Evolutionary conservation across 2,329 filamentous ascomycete genomes (phyloP), one percentile per base, ranked within the genome.

Genomic region (Neonectria sp.): DNA sequence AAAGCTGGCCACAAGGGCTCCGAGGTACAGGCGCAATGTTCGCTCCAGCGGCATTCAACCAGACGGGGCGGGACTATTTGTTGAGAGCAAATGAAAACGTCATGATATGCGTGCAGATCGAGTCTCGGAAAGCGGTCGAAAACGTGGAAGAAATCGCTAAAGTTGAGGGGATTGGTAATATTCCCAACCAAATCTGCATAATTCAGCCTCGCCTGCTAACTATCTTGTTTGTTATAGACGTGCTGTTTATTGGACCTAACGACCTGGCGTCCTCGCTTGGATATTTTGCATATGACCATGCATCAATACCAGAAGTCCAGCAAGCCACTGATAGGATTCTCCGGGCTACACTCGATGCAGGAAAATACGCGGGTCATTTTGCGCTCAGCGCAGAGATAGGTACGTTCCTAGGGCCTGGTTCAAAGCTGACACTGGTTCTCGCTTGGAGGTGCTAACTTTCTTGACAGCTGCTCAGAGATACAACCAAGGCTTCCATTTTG

Each of bases 111-210:
- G 73, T 77, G 11, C 75, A 77, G 27, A 68, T 65, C 17, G 66
- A 68, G 27, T 59, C 46, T n/a, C 61, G 62, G n/a, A 61, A 46
- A 15, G 66, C 62, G 5, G 52, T 74, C 64, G 81, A 83, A 55
- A 83, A 84, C 53, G 80, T 82, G 29, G 80, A 84, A 49, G 81
- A 75, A 11, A 69, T 69, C 29, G 64, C 60, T 0, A 27, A n/a
- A 6, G 81, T 83, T 0, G 77, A 79, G 2, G 82, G 82, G 6
- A 79, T 84, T 69, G 48, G 48, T 33, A 33, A 52, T 12, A 29
- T 17, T 13, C 1, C 25, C 8, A 29, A 49, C 1, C n/a, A 45
- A 8, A 15, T 15, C 21, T 24, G 8, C 9, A 33, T 33, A 33
- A 11, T 33, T 3, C 8, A 48, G 3, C 9, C 4, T 27, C 24